These are phyloP conservation scores for Euphorbia schlechtendalii DNA, from an alignment of 441 rosid species.

Conservation along the genomic window DNA sequence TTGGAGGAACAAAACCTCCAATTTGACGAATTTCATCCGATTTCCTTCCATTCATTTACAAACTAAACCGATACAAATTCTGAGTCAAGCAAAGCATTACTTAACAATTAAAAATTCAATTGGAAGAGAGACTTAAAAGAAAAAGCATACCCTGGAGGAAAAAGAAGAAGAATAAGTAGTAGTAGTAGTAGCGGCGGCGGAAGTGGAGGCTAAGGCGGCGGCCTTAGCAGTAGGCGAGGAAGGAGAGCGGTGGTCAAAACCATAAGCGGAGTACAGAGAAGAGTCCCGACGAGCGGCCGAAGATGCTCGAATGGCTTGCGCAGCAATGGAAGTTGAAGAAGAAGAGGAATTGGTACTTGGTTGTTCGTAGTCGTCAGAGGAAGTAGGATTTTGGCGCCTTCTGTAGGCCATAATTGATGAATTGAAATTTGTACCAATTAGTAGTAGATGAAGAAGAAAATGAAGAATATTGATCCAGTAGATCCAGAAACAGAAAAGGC, in stretches of 20 bases:
- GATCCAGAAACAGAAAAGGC: too few relatives aligned
- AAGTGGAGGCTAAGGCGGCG: background rate
- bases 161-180: constrained; percentile 14
- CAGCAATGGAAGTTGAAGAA: constrained; percentile 52
- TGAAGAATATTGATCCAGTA: background rate
- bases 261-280: constrained; percentile 80
- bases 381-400: constrained; percentile 20
- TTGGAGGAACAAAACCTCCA: too few relatives aligned
- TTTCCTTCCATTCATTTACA: too few relatives aligned
- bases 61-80: too few relatives aligned
- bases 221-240: constrained; percentile 20
- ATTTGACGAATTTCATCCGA: too few relatives aligned
- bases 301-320: constrained; percentile 78
- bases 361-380: background rate
- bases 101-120: too few relatives aligned
- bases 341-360: constrained; percentile 18
- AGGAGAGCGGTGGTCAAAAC: constrained; percentile 21
- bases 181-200: constrained; percentile 13
- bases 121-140: too few relatives aligned
- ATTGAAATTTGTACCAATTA: background rate
- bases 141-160: constrained; percentile 12
- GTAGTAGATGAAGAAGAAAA: background rate
- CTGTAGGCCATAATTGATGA: constrained; percentile 29
- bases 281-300: constrained; percentile 69
- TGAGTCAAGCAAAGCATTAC: too few relatives aligned